Evolutionary conservation across 768 basidiomycete genomes (phyloP).

Genomic region (Tulasnella sp.): DNA sequence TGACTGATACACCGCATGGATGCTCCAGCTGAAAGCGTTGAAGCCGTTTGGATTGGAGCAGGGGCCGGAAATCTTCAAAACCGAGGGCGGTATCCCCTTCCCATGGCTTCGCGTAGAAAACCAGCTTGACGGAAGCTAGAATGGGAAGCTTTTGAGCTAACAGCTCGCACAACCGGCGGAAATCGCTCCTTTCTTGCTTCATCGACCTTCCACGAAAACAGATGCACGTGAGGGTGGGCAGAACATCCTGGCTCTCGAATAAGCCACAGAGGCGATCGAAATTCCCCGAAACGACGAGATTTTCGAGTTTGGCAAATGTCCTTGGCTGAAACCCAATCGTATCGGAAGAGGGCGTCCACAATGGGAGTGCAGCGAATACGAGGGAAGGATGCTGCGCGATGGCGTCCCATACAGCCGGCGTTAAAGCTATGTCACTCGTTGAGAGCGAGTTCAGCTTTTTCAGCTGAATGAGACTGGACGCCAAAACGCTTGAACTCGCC

Average conservation of each 20-base stretch:
- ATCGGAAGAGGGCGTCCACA: no score
- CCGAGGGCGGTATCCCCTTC: background rate
- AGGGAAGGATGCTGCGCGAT: background rate
- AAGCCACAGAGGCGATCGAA: background rate
- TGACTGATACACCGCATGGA: background rate
- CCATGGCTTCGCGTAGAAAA: background rate
- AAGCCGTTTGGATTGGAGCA: background rate
- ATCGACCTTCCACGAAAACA: background rate
- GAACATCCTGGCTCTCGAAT: background rate
- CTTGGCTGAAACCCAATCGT: background rate
- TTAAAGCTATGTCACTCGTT: background rate
- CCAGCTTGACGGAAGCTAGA: background rate
- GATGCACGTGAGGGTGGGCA: background rate
- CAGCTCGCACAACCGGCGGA: background rate
- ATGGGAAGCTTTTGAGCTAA: background rate
- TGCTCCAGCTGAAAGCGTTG: background rate
- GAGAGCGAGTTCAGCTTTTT: background rate
- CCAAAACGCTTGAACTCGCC: background rate
- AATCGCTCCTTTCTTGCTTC: background rate
- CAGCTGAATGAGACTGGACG: background rate
- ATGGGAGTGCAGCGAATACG: background rate
- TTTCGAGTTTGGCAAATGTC: background rate
- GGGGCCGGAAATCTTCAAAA: background rate
- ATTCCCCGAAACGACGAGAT: background rate
- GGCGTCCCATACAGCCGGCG: background rate